phyloP scores from a whole-genome alignment of 1,139 yeast species.

The Blastobotrys illinoisensis region DNA sequence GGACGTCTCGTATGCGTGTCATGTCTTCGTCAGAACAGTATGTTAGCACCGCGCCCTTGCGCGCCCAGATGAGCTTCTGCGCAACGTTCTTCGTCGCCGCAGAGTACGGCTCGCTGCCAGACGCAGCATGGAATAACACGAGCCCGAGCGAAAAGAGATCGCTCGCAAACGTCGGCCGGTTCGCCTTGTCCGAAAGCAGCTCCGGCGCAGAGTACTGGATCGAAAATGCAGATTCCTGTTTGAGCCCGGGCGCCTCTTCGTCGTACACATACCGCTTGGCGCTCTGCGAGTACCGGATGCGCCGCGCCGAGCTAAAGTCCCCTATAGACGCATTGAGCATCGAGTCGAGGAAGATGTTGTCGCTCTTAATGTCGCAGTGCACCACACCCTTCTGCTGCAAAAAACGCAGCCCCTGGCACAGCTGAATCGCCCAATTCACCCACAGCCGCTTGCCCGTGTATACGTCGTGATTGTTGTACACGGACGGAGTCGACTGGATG shows the following conservation, averaged over 20 bases:
- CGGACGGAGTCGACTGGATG: conserved; percentile 6
- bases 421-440: conserved; percentile 39
- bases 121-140: conserved; percentile 20
- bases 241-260: conserved; percentile 1
- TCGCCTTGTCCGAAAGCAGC: conserved; percentile 10
- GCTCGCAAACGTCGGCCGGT: conserved; percentile 17
- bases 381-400: conserved; percentile 52
- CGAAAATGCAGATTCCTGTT: conserved; percentile 14
- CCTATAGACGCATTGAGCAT: conserved; percentile 20
- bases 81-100: conserved; percentile 19
- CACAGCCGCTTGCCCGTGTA: conserved; percentile 16
- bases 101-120: conserved; percentile 23
- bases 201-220: conserved; percentile 25
- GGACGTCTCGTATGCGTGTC: conserved; percentile 12
- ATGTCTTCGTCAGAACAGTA: conserved; percentile 19
- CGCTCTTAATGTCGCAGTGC: conserved; percentile 87
- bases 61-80: conserved; percentile 25
- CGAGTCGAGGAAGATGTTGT: conserved; percentile 68
- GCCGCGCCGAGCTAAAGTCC: conserved; percentile 23
- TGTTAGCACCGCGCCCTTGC: conserved; percentile 19
- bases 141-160: conserved; percentile 23
- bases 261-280: neutral
- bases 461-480: conserved; percentile 2
- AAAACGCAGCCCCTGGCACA: conserved; percentile 48
- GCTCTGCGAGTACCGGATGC: neutral